phyloP scores from a whole-genome alignment of 75 land plant species.

The Isoetes taiwanensis region DNA sequence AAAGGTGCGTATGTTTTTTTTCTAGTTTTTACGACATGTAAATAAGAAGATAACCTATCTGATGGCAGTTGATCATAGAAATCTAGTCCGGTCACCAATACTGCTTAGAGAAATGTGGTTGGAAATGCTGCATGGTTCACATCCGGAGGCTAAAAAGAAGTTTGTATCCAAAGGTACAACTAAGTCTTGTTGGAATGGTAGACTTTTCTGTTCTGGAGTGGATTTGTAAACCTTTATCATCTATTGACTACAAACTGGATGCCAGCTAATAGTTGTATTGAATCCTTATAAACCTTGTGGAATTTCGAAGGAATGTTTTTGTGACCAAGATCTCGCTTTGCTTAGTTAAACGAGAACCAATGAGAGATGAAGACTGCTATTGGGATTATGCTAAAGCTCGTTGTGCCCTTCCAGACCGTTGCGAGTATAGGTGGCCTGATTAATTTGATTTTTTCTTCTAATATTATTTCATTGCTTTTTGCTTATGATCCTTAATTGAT shows the following conservation, averaged over 20 bases:
- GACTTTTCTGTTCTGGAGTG: not conserved
- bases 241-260: not conserved
- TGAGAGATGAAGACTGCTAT: constrained; percentile 93
- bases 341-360: constrained; percentile 87
- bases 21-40: not conserved
- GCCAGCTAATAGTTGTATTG: not conserved
- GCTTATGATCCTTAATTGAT: not conserved
- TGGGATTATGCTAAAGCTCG: constrained; percentile 99
- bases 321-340: not conserved
- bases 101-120: constrained; percentile 93
- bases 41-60: not conserved
- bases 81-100: constrained; percentile 66
- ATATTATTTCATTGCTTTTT: not conserved
- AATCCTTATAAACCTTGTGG: not conserved
- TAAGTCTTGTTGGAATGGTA: too few relatives aligned
- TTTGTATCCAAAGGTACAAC: constrained; percentile 89
- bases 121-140: constrained; percentile 89
- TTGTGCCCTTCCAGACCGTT: constrained; percentile 81
- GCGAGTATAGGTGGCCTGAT: constrained; percentile 79
- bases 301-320: not conserved
- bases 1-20: constrained; percentile 39
- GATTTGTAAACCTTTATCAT: constrained; percentile 5
- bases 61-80: constrained; percentile 73
- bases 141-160: constrained; percentile 54
- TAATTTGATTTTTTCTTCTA: not conserved